Evolutionary conservation across 495 filamentous ascomycete genomes (phyloP), one percentile per base, ranked within the genome.

Genomic region (Aspergillus funiculosus): DNA sequence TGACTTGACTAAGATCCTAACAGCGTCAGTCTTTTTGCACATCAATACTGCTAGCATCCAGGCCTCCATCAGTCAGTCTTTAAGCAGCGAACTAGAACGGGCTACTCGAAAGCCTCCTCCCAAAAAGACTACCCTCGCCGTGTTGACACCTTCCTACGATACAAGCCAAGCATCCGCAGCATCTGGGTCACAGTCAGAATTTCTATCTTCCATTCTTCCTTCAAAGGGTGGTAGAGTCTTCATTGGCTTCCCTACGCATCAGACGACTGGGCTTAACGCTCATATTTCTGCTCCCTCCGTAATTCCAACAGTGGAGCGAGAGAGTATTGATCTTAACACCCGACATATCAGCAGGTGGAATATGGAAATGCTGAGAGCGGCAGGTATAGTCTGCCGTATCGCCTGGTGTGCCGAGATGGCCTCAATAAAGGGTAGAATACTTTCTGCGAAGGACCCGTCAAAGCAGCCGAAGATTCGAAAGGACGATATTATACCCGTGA

Each of bases 251-350:
- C 91, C 92, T 18, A 99, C 94, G 3, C 86, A 86, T 35, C 94
- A 99, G 66, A 99, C 94, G 1, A 99, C 94, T 2, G 89, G 89
- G 19, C 81, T 90, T 9, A 86, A 89, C 24, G 86, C 89, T 54
- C 94, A 99, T 66, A 85, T 99, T n/a, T 95, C 89, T n/a, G 94
- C 94, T 1, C 90, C 90, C 5, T 95, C 91, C 11, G 83, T 97
- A 28, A 97, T 99, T 50, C 94, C 94, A 2, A 99, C 94, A 0
- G 94, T 97, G n/a, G 94, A 99, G 68, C 80, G 94, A 43, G 94
- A 99, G 63, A 89, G 84, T 39, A 94, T 97, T 32, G 94, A 99
- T 59, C 74, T 99, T 40, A 97, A 97, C 64, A 92, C 94, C 31
- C 82, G 89, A 36, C 89, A 85, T 69, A 89, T 99, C 15, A 83